Evolutionary conservation across 495 filamentous ascomycete genomes (phyloP).

Genomic region (Aspergillus taichungensis): DNA sequence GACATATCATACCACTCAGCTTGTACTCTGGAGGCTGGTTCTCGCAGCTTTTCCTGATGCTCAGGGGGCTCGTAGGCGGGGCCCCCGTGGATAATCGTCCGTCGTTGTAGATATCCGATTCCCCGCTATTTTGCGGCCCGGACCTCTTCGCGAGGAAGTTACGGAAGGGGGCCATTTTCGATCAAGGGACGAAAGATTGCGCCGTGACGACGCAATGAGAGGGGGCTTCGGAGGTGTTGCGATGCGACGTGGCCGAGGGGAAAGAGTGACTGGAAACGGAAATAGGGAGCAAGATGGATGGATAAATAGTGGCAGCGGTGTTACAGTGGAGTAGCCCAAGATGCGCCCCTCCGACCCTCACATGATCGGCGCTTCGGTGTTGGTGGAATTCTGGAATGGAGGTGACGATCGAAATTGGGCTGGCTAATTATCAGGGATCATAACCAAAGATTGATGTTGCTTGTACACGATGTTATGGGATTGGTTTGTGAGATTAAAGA

Average conservation of each 20-base stretch:
- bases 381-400: slow-evolving; percentile 12
- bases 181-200: background rate
- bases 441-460: background rate
- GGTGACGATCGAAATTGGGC: slow-evolving; percentile 2
- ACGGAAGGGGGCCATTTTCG: slow-evolving; percentile 62
- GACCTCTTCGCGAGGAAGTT: slow-evolving; percentile 61
- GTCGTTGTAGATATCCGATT: slow-evolving; percentile 39
- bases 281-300: background rate
- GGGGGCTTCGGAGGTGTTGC: background rate
- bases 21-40: slow-evolving; percentile 67
- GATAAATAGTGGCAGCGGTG: background rate
- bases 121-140: slow-evolving; percentile 34
- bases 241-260: background rate
- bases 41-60: slow-evolving; percentile 48
- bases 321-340: slow-evolving; percentile 1
- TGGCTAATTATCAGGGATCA: slow-evolving; percentile 1
- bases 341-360: slow-evolving; percentile 12
- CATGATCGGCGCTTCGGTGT: slow-evolving; percentile 19
- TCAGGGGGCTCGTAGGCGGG: slow-evolving; percentile 38
- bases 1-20: slow-evolving; percentile 61
- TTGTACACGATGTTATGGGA: background rate
- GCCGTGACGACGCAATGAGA: background rate
- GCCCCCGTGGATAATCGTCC: slow-evolving; percentile 36
- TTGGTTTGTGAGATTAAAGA: background rate
- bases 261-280: background rate